A percentile compares a stretch with the other conserved stretches of the same genome.
phyloP scores from a whole-genome alignment of 257 asterid species.

The Plantago major region DNA sequence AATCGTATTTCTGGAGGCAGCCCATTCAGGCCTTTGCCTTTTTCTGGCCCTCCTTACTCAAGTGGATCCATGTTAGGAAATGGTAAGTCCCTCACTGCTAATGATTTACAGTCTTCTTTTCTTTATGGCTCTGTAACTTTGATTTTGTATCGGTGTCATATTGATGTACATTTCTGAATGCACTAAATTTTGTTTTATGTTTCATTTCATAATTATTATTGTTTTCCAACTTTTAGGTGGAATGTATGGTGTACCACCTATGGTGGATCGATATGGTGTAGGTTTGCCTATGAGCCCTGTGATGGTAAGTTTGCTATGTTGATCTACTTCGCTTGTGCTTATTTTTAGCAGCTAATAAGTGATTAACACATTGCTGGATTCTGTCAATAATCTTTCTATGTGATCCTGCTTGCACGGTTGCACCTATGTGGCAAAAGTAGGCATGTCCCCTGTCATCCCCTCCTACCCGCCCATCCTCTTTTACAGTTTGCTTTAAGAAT shows the following conservation, averaged over 20 bases:
- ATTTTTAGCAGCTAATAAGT: not conserved
- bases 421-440: not conserved
- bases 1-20: slow-evolving; percentile 73
- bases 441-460: not conserved
- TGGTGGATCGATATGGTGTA: slow-evolving; percentile 70
- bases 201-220: slow-evolving; percentile 11
- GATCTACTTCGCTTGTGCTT: not conserved
- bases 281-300: slow-evolving; percentile 63
- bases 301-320: slow-evolving; percentile 42
- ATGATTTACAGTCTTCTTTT: too few species aligned
- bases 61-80: slow-evolving; percentile 66
- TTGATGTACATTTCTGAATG: not conserved
- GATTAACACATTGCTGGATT: not conserved
- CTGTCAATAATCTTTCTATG: not conserved
- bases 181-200: not conserved
- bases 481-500: not conserved
- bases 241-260: slow-evolving; percentile 72
- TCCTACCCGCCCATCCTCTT: not conserved
- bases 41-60: slow-evolving; percentile 70
- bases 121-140: not conserved
- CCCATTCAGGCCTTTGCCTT: slow-evolving; percentile 68
- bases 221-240: slow-evolving; percentile 41
- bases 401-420: not conserved
- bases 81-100: slow-evolving; percentile 32
- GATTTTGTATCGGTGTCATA: slow-evolving; percentile 1